Evolutionary conservation across 495 filamentous ascomycete genomes (phyloP).

Genomic region (Penicillium fimorum): DNA sequence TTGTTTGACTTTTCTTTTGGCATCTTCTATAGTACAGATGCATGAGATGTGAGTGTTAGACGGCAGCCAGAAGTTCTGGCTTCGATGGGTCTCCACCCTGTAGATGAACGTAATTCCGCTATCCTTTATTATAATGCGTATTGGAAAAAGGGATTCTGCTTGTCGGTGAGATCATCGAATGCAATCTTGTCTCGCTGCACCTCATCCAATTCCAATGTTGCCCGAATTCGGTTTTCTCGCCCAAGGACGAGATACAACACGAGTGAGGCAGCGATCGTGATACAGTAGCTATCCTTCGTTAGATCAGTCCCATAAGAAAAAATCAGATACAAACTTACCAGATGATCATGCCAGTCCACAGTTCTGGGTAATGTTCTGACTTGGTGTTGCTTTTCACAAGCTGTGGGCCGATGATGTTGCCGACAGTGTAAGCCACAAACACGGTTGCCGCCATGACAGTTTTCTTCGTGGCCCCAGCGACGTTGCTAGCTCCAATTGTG

Average conservation of each 20-base stretch:
- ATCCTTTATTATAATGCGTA: slow-evolving; percentile 56
- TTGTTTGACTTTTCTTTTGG: too few relatives aligned
- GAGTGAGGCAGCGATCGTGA: slow-evolving; percentile 57
- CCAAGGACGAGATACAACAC: slow-evolving; percentile 56
- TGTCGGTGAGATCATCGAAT: slow-evolving; percentile 73
- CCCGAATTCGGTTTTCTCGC: slow-evolving; percentile 55
- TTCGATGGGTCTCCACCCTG: too few relatives aligned
- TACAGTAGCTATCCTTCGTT: slow-evolving; percentile 56
- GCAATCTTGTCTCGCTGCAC: slow-evolving; percentile 60
- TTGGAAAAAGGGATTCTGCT: slow-evolving; percentile 70
- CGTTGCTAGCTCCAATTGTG: slow-evolving; percentile 66
- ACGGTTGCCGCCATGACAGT: slow-evolving; percentile 68
- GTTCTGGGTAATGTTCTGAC: slow-evolving; percentile 61
- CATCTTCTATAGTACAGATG: too few relatives aligned
- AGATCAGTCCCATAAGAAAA: background rate
- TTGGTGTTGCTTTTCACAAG: slow-evolving; percentile 62
- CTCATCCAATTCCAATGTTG: slow-evolving; percentile 52
- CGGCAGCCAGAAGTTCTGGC: background rate
- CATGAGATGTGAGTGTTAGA: too few relatives aligned
- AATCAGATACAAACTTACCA: slow-evolving; percentile 48
- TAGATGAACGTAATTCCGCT: background rate
- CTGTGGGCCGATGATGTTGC: slow-evolving; percentile 72
- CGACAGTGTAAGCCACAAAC: slow-evolving; percentile 73
- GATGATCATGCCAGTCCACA: slow-evolving; percentile 70
- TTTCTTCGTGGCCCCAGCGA: slow-evolving; percentile 78